These are phyloP conservation scores for Nicotiana noctiflora DNA, from an alignment of 257 asterid species.

Conservation along the genomic window DNA sequence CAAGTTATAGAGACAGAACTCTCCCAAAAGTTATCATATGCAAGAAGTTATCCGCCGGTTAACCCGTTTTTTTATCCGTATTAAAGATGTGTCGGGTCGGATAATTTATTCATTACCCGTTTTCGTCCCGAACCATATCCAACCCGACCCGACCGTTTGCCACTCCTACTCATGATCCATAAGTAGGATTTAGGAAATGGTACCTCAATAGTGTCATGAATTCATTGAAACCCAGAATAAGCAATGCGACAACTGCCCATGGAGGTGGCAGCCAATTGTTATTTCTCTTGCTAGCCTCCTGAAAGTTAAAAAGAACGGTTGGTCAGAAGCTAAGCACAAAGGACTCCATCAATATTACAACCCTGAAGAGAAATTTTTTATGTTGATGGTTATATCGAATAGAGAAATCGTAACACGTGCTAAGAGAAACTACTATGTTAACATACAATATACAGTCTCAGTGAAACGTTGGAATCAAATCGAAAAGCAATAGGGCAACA, in stretches of 20 bases:
- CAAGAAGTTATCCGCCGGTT: no score
- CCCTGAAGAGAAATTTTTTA: neutral
- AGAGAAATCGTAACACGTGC: neutral
- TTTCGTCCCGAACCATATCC: no score
- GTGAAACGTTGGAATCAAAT: neutral
- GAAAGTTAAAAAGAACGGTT: constrained; percentile 18
- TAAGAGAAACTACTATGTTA: neutral
- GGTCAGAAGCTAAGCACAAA: neutral
- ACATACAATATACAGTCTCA: neutral
- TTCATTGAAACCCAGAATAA: constrained; percentile 90
- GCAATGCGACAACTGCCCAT: constrained; percentile 82
- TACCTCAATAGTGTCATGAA: constrained; percentile 98
- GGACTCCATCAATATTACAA: neutral
- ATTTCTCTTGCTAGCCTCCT: constrained; percentile 92
- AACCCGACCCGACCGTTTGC: no score
- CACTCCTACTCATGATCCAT: neutral
- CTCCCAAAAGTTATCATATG: no score
- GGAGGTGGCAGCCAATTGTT: constrained; percentile 99
- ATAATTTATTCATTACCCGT: no score
- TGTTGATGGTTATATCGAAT: neutral
- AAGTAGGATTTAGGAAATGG: neutral
- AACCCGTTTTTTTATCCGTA: no score
- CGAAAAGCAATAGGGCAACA: neutral
- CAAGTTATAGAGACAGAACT: no score
- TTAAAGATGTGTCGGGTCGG: no score